A percentile compares a stretch with the other conserved stretches of the same genome.
These are phyloP conservation scores for Fagus crenata DNA, from an alignment of 306 rosid species.

Conservation along the genomic window DNA sequence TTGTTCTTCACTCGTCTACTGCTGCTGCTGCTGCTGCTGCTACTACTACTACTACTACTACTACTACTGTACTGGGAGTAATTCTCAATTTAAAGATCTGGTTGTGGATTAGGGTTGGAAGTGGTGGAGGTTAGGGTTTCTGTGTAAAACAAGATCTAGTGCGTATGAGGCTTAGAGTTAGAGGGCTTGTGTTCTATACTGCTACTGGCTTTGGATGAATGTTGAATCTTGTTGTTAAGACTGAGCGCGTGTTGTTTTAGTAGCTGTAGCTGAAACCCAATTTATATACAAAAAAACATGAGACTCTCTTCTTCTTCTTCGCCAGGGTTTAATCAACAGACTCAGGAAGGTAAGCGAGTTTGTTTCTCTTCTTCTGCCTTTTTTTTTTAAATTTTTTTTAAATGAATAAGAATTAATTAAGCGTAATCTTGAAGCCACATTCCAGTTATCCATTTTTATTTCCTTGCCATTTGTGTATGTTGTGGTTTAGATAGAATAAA, in stretches of 20 bases:
- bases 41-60: no score
- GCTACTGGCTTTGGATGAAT: conserved; percentile 63
- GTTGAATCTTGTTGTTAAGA: conserved; percentile 26
- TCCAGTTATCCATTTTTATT: conserved; percentile 12
- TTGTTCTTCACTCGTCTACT: no score
- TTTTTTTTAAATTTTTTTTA: conserved; percentile 1
- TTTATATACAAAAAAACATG: conserved; percentile 37
- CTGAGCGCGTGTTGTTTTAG: conserved; percentile 19
- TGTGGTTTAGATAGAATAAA: no score
- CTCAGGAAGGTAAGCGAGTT: conserved; percentile 46
- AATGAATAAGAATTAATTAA: conserved; percentile 5
- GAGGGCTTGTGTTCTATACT: conserved; percentile 47
- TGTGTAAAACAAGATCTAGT: conserved; percentile 44
- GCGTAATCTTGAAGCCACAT: conserved; percentile 10
- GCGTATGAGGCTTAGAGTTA: conserved; percentile 43
- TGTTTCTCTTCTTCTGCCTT: conserved; percentile 10
- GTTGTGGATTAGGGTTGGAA: conserved; percentile 23
- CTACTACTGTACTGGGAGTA: no score
- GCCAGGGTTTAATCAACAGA: conserved; percentile 49
- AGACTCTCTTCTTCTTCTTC: conserved; percentile 44
- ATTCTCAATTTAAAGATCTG: neutral
- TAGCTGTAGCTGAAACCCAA: conserved; percentile 27
- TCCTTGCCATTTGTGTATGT: neutral
- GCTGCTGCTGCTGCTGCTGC: no score
- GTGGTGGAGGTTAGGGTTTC: conserved; percentile 15